Percentiles rank a stretch among this genome's conserved stretches.
Conservation (phyloP, 2,329 filamentous ascomycete species). For the Colletotrichum liriopes region DNA sequence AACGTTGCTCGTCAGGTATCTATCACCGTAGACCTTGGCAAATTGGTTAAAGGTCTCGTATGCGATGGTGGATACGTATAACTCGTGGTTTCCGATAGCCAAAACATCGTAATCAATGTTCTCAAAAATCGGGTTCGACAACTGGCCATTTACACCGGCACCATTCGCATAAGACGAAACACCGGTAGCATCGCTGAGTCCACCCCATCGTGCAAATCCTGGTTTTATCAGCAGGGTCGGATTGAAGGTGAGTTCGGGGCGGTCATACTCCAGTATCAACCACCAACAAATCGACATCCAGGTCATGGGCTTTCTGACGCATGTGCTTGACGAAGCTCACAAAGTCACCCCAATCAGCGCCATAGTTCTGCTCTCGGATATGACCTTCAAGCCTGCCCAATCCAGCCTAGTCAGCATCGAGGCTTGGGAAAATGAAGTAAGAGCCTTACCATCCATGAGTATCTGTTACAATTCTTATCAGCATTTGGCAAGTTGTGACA, state of each 20-base stretch:
- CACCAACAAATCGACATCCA: conserved; percentile 73
- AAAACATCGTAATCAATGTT: conserved; percentile 61
- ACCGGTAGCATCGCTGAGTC: conserved; percentile 72
- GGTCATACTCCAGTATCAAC: conserved; percentile 69
- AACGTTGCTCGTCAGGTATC: conserved; percentile 63
- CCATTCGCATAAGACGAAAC: conserved; percentile 34
- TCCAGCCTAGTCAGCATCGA: background rate
- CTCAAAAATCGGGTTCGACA: conserved; percentile 65
- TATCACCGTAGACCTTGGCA: conserved; percentile 67
- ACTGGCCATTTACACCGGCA: conserved; percentile 64
- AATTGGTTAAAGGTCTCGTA: conserved; percentile 75
- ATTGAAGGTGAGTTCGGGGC: background rate
- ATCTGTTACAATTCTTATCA: conserved; percentile 69
- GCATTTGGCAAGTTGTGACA: conserved; percentile 53
- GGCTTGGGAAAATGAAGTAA: no score
- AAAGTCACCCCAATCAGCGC: conserved; percentile 78
- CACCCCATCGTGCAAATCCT: conserved; percentile 78
- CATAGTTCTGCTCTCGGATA: conserved; percentile 74
- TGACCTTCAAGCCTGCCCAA: conserved; percentile 69
- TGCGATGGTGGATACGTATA: conserved; percentile 74
- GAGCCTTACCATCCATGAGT: conserved; percentile 28
- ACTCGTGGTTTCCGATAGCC: conserved; percentile 73
- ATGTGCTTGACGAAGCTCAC: conserved; percentile 73
- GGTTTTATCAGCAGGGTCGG: conserved; percentile 48
- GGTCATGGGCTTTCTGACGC: conserved; percentile 69